phyloP scores from a whole-genome alignment of 1,284 basidiomycete species.

The Veloboletus limbatus region DNA sequence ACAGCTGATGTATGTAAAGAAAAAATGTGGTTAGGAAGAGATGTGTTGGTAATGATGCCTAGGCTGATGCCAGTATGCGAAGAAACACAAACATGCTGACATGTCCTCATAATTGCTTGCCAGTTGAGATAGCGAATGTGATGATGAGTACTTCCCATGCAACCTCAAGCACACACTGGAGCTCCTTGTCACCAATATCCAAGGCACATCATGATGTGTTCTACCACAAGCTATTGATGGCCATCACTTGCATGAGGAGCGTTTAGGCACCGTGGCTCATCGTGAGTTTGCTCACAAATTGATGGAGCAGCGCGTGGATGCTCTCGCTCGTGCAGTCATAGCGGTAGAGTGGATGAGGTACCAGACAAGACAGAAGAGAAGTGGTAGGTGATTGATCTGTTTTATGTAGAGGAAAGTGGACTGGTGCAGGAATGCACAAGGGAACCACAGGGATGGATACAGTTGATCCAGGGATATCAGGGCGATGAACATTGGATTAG shows the following conservation, averaged over 20 bases:
- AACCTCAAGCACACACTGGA: too few species aligned
- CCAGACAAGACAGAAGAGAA: conserved; percentile 33
- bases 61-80: too few species aligned
- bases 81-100: too few species aligned
- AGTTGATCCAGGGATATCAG: conserved; percentile 16
- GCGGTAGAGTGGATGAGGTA: conserved; percentile 21
- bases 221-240: too few species aligned
- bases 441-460: conserved; percentile 46
- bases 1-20: too few species aligned
- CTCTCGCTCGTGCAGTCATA: conserved; percentile 14
- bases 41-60: too few species aligned
- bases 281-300: conserved; percentile 32
- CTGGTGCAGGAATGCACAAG: conserved; percentile 46
- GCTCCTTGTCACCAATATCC: too few species aligned
- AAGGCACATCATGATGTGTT: too few species aligned
- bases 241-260: conserved; percentile 40
- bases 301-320: conserved; percentile 11
- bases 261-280: conserved; percentile 27
- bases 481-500: conserved; percentile 31
- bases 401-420: conserved; percentile 51
- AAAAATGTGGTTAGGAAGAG: too few species aligned
- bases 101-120: too few species aligned
- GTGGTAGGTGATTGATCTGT: conserved; percentile 40
- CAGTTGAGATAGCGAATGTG: too few species aligned
- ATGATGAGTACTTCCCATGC: too few species aligned